A percentile compares a stretch with the other conserved stretches of the same genome.
Conservation (phyloP, 2,329 filamentous ascomycete genomes). For the Microdochium trichocladiopsis region DNA sequence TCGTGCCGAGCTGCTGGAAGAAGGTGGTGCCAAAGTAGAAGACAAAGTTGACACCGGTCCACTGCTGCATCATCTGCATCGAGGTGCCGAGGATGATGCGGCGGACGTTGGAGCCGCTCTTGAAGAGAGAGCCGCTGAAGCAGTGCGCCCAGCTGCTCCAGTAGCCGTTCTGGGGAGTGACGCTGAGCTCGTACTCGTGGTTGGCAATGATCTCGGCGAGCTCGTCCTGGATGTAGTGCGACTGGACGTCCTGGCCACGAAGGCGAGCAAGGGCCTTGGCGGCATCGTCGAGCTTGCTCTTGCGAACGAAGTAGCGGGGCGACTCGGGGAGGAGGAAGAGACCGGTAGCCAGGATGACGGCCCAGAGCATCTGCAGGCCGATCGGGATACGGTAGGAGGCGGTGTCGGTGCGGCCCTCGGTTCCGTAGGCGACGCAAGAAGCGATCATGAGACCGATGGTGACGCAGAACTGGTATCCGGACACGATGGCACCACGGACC, state of each 20-base stretch:
- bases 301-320: conserved; percentile 79
- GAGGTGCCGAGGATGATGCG: conserved; percentile 50
- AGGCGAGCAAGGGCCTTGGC: conserved; percentile 56
- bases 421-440: conserved; percentile 66
- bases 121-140: conserved; percentile 22
- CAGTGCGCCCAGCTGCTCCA: conserved; percentile 62
- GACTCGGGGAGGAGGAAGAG: conserved; percentile 77
- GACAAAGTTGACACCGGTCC: conserved; percentile 89
- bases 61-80: conserved; percentile 76
- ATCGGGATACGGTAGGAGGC: conserved; percentile 77
- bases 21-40: conserved; percentile 84
- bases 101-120: neutral
- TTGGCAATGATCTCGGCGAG: conserved; percentile 84
- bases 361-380: conserved; percentile 73
- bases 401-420: conserved; percentile 52
- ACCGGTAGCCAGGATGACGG: conserved; percentile 64
- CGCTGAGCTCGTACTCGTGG: conserved; percentile 72
- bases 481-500: conserved; percentile 73
- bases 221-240: conserved; percentile 70
- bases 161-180: conserved; percentile 60
- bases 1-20: conserved; percentile 71
- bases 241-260: conserved; percentile 66
- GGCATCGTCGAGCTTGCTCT: conserved; percentile 60
- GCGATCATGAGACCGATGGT: conserved; percentile 73
- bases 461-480: conserved; percentile 78